Percentiles rank a stretch among this genome's conserved stretches.
phyloP scores from a whole-genome alignment of 2,329 filamentous ascomycete genomes.

The Paecilomyces variotii region DNA sequence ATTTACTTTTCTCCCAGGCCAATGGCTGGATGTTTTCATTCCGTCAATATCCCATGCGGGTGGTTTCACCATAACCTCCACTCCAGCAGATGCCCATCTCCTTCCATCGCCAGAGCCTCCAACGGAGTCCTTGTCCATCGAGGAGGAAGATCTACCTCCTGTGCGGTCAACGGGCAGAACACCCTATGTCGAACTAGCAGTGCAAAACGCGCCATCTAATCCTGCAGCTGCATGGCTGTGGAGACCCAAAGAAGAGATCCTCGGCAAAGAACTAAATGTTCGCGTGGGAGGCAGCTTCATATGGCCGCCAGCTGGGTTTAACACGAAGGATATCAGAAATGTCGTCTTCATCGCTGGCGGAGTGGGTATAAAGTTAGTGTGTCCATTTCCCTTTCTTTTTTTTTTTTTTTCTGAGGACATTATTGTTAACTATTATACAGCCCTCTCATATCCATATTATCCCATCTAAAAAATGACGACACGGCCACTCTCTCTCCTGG shows the following conservation, averaged over 20 bases:
- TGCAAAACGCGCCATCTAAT: constrained; percentile 64
- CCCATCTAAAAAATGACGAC: constrained; percentile 45
- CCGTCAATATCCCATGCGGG: constrained; percentile 63
- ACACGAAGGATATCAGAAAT: constrained; percentile 42
- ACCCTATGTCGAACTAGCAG: constrained; percentile 66
- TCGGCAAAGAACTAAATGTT: constrained; percentile 53
- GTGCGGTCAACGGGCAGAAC: constrained; percentile 17
- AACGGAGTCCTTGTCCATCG: constrained; percentile 9
- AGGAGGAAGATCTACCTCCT: constrained; percentile 13
- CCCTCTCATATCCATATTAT: constrained; percentile 67
- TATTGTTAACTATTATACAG: constrained; percentile 22
- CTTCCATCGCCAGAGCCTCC: constrained; percentile 18
- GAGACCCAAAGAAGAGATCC: constrained; percentile 48
- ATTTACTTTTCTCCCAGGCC: constrained; percentile 65
- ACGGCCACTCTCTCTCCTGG: constrained; percentile 17
- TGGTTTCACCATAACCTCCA: constrained; percentile 81
- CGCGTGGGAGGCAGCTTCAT: constrained; percentile 74
- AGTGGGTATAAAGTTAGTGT: constrained; percentile 65
- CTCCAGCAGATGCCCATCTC: constrained; percentile 49
- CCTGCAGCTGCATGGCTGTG: constrained; percentile 72
- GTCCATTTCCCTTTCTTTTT: background rate
- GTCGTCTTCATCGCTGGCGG: constrained; percentile 73
- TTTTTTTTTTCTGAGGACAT: background rate
- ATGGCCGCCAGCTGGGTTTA: constrained; percentile 54
- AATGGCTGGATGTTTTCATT: constrained; percentile 80